phyloP scores from a whole-genome alignment of 202 grass and related monocot species.

The Hordeum pubiflorum region DNA sequence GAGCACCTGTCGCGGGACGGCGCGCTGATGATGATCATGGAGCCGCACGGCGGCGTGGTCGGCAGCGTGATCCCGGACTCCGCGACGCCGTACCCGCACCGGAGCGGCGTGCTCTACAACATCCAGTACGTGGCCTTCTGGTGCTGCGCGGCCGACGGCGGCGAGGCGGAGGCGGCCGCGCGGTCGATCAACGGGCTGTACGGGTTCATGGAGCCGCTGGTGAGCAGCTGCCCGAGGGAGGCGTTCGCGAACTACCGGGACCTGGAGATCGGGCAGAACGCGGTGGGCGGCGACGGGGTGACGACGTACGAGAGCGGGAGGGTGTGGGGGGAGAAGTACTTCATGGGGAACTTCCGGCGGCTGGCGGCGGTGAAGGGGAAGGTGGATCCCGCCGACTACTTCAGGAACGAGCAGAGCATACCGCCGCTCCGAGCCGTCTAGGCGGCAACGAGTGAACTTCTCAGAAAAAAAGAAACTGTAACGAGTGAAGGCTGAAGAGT shows the following conservation, averaged over 20 bases:
- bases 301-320: neutral
- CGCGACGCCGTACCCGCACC: neutral
- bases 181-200: neutral
- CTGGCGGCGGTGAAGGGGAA: neutral
- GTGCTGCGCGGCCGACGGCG: neutral
- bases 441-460: neutral
- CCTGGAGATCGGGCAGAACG: neutral
- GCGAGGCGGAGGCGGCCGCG: neutral
- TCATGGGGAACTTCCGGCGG: neutral
- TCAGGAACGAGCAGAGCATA: neutral
- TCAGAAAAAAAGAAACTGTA: too few species aligned
- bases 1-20: neutral
- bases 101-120: neutral
- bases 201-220: neutral
- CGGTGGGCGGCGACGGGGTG: neutral
- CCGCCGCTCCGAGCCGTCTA: neutral
- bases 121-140: neutral
- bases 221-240: neutral
- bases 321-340: neutral
- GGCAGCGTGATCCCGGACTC: neutral
- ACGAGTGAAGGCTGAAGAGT: too few species aligned
- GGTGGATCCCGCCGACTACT: neutral
- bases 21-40: neutral
- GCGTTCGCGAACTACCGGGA: neutral
- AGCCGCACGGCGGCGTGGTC: neutral